These are phyloP conservation scores for Quercus variabilis DNA, from an alignment of 306 rosid species.

Conservation along the genomic window DNA sequence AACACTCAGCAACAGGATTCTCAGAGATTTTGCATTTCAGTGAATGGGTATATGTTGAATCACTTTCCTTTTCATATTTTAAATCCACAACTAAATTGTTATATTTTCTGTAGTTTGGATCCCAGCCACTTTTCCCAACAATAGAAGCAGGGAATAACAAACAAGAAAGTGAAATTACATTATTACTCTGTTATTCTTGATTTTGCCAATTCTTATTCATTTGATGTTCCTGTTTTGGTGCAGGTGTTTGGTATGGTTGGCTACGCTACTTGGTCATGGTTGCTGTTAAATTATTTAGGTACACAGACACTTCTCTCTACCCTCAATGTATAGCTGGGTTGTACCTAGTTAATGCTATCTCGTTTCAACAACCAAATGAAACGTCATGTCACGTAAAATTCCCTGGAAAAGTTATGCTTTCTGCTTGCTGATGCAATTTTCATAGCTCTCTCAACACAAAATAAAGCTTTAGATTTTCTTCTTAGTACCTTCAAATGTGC, in stretches of 20 bases:
- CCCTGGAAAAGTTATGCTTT: background rate
- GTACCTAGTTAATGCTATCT: background rate
- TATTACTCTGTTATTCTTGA: background rate
- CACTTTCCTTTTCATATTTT: background rate
- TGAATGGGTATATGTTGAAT: background rate
- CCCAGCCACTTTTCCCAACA: background rate
- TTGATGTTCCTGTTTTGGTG: background rate
- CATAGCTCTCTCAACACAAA: background rate
- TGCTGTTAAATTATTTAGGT: background rate
- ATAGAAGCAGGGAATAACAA: too few species aligned
- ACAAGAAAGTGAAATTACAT: too few species aligned
- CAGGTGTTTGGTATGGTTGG: background rate
- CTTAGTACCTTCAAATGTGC: background rate
- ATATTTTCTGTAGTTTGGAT: background rate
- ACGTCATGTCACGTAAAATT: background rate
- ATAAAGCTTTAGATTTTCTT: background rate
- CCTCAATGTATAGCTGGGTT: background rate
- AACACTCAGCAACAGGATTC: background rate
- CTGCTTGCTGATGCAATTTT: background rate
- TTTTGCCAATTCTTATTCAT: background rate
- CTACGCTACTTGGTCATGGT: background rate
- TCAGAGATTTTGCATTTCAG: background rate
- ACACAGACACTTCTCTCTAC: background rate
- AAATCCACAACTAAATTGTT: background rate
- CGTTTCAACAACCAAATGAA: background rate